These are phyloP conservation scores for Xerocomus spinulosus DNA, from an alignment of 768 basidiomycete species.

Conservation along the genomic window DNA sequence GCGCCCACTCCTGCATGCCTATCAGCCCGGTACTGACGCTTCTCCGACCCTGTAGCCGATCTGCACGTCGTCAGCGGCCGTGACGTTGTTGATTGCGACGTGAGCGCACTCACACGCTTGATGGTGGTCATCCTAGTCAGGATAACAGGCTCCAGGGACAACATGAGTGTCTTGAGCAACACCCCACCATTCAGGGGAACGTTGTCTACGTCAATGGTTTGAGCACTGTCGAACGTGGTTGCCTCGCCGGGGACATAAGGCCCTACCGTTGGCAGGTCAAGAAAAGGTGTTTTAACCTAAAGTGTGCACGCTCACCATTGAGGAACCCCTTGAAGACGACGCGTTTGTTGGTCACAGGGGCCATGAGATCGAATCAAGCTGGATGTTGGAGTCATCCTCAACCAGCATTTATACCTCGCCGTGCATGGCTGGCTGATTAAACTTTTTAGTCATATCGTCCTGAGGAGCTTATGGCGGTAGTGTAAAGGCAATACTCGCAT, in stretches of 20 bases:
- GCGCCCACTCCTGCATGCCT: too few relatives aligned
- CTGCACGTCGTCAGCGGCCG: too few relatives aligned
- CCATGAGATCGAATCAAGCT: too few relatives aligned
- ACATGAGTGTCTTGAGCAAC: slow-evolving; percentile 45
- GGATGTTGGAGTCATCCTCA: too few relatives aligned
- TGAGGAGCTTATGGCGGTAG: too few relatives aligned
- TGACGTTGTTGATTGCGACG: background rate
- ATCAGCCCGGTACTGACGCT: too few relatives aligned
- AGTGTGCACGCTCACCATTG: background rate
- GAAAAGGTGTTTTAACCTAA: background rate
- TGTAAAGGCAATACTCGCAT: too few relatives aligned
- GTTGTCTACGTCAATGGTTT: slow-evolving; percentile 49
- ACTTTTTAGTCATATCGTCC: too few relatives aligned
- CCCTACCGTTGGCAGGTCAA: background rate
- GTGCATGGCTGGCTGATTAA: too few relatives aligned
- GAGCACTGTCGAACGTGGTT: slow-evolving; percentile 39
- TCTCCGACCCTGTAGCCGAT: too few relatives aligned
- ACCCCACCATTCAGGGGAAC: slow-evolving; percentile 43
- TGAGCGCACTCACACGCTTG: background rate
- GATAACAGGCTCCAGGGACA: slow-evolving; percentile 46
- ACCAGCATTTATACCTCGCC: too few relatives aligned
- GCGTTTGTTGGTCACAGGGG: slow-evolving; percentile 1
- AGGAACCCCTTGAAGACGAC: slow-evolving; percentile 1
- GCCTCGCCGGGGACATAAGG: slow-evolving; percentile 36
- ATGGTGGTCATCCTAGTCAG: slow-evolving; percentile 35